Conservation (phyloP, 2,329 filamentous ascomycete species). For the Colletotrichum trifolii region DNA sequence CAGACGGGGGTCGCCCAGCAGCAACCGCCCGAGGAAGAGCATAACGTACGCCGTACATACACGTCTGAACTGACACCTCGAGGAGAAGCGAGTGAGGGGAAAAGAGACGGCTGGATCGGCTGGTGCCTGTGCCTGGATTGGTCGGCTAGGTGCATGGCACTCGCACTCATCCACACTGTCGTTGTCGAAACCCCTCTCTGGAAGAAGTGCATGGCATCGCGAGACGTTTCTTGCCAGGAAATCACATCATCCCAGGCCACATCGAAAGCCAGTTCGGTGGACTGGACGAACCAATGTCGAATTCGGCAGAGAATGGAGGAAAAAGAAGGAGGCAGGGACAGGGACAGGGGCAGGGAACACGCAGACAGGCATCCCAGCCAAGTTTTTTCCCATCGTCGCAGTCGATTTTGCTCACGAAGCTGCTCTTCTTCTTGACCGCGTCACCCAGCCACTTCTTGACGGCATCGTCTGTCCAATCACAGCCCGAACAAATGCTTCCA, state of each 20-base stretch:
- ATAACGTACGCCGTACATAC: neutral
- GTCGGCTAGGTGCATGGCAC: slow-evolving; percentile 23
- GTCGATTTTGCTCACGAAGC: slow-evolving; percentile 1
- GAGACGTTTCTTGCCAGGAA: too few relatives aligned
- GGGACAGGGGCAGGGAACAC: neutral
- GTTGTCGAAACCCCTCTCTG: too few relatives aligned
- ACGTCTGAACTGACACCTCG: neutral
- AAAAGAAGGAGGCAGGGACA: slow-evolving; percentile 31
- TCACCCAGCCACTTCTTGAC: slow-evolving; percentile 18
- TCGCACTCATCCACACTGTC: neutral
- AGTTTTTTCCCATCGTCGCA: slow-evolving; percentile 2
- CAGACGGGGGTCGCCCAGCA: slow-evolving; percentile 12
- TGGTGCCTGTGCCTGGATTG: slow-evolving; percentile 24
- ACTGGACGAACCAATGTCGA: slow-evolving; percentile 2
- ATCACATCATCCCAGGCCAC: slow-evolving; percentile 16
- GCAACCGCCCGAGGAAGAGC: neutral
- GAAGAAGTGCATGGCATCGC: too few relatives aligned
- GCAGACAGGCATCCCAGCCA: slow-evolving; percentile 15
- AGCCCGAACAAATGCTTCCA: neutral
- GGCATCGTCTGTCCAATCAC: neutral
- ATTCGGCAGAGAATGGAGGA: neutral
- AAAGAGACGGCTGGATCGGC: slow-evolving; percentile 24
- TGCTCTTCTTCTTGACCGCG: neutral
- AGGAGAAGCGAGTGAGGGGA: neutral
- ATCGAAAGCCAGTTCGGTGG: slow-evolving; percentile 14